phyloP scores from a whole-genome alignment of 2,329 filamentous ascomycete species.

The Arthrobotrys musiformis region DNA sequence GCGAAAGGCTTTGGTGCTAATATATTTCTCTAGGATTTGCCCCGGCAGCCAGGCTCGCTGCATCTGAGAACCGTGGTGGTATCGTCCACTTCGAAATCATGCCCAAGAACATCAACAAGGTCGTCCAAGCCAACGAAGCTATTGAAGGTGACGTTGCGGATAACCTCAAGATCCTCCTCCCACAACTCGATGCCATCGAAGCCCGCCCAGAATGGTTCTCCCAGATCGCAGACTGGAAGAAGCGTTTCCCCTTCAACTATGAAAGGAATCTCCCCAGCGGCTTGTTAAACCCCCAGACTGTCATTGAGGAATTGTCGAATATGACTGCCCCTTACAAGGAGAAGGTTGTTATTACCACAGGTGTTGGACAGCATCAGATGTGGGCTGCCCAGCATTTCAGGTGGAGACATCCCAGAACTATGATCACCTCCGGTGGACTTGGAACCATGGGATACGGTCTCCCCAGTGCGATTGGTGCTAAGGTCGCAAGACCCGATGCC shows the following conservation, averaged over 20 bases:
- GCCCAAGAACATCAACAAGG: conserved; percentile 99
- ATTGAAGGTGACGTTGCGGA: conserved; percentile 89
- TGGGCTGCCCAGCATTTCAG: conserved; percentile 97
- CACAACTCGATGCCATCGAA: conserved; percentile 71
- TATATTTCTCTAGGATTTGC: conserved; percentile 72
- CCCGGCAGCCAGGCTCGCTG: conserved; percentile 84
- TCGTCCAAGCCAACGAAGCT: conserved; percentile 93
- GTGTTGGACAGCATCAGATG: conserved; percentile 99
- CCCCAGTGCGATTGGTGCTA: conserved; percentile 92
- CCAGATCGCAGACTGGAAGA: conserved; percentile 91
- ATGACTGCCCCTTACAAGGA: conserved; percentile 83
- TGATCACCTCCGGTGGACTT: conserved; percentile 96
- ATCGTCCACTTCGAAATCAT: conserved; percentile 98
- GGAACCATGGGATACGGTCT: conserved; percentile 97
- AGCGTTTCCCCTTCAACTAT: conserved; percentile 86
- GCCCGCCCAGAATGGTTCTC: conserved; percentile 84
- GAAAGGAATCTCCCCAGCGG: conserved; percentile 80
- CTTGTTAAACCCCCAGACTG: conserved; percentile 90
- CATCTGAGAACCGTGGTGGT: conserved; percentile 84
- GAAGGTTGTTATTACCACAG: conserved; percentile 87
- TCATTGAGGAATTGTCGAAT: conserved; percentile 90
- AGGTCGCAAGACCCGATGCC: conserved; percentile 82
- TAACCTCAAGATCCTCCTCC: conserved; percentile 80
- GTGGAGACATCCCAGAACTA: conserved; percentile 88
- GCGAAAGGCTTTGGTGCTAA: conserved; percentile 6